phyloP scores from a whole-genome alignment of 306 rosid genomes.

The Quercus berberidifolia region DNA sequence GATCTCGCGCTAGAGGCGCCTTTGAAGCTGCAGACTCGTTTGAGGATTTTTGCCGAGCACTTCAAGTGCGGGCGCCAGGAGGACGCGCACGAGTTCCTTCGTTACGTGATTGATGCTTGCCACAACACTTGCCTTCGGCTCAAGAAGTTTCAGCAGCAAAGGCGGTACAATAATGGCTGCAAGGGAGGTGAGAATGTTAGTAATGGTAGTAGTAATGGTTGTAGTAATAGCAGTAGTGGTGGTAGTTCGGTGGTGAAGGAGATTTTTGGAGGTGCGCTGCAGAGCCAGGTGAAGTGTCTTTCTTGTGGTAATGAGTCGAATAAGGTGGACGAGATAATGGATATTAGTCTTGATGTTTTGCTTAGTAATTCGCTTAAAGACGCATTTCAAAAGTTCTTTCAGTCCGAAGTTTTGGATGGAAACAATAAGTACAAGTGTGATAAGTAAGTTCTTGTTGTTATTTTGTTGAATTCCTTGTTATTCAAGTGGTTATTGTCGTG shows the following conservation, averaged over 20 bases:
- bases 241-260: conserved; percentile 66
- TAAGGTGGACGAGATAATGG: conserved; percentile 99
- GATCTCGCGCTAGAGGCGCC: conserved; percentile 77
- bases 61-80: conserved; percentile 90
- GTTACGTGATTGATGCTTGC: conserved; percentile 94
- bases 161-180: not conserved
- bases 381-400: conserved; percentile 82
- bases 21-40: conserved; percentile 65
- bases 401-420: conserved; percentile 90
- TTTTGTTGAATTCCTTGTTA: too few relatives aligned
- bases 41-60: conserved; percentile 69
- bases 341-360: conserved; percentile 94
- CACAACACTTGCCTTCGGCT: conserved; percentile 89
- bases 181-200: conserved; percentile 19
- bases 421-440: conserved; percentile 95
- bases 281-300: conserved; percentile 98
- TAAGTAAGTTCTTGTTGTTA: conserved; percentile 40
- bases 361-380: conserved; percentile 88
- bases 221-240: not conserved
- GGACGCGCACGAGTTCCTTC: conserved; percentile 93
- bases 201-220: not conserved
- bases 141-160: conserved; percentile 54
- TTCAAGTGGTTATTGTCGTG: not conserved
- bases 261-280: conserved; percentile 93
- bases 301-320: conserved; percentile 92